Base-by-base conservation (phyloP, 148 eudicot genomes). In the Drosera capensis region DNA sequence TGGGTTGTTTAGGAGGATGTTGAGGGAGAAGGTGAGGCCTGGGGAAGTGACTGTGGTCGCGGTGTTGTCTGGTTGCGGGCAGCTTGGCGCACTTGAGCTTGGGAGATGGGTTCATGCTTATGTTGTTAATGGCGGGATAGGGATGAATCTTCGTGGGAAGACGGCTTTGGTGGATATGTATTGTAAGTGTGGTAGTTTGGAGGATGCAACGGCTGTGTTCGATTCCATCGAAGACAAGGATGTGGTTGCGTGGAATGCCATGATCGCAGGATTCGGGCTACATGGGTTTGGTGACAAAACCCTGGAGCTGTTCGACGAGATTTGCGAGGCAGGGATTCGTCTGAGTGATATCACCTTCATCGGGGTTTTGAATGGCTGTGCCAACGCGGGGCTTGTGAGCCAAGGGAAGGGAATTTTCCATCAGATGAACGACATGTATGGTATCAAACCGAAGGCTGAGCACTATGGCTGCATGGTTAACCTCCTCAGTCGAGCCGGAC, bases 381-480 rank as follows among this genome's bases (percentile, higher is more conserved):
- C 95, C 51, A 75, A 90, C 66, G 68, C 71, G 1, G 95, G 99
- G 2, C 60, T 75, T 47, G 78, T 78, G 2, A 40, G 70, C 7
- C 66, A 80, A 46, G 97, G 93, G 31, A 64, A 62, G 67, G 43
- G 49, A 17, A 54, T 67, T 23, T 85, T 90, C 52, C 46, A 57
- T 15, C 48, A 53, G 23, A 84, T 90, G 97, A 71, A 41, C 16
- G 54, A 61, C 6, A 44, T 54, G 22, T 73, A 74, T 39, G 28
- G 50, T 23, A 64, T 84, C 51, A 49, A 68, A 42, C 97, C 93
- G 0, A 73, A 80, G 51, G 59, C 78, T 38, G 95, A 85, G 73
- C 99, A 90, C 55, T 84, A 80, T 38, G 99, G 99, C 20, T 85
- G 99, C 58, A 75, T 90, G 99, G 94, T 84, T 34, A 78, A 90